Evolutionary conservation across 2,329 filamentous ascomycete species (phyloP).

Genomic region (Aaosphaeria arxii): DNA sequence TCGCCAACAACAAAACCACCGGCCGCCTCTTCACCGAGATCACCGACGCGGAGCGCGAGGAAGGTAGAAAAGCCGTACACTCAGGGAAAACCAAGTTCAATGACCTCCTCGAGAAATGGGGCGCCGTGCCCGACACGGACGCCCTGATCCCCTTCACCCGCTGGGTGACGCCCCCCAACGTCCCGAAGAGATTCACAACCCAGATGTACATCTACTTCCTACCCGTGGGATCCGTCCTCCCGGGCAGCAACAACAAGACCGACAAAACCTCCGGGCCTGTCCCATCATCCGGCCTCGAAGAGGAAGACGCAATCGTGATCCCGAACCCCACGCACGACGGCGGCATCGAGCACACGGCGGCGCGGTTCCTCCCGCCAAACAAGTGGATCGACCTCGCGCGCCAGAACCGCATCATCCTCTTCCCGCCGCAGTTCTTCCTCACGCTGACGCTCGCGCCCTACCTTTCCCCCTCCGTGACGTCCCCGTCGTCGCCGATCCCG

Average conservation of each 20-base stretch:
- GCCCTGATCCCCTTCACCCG: conserved; percentile 78
- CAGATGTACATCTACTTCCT: conserved; percentile 97
- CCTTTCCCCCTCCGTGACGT: conserved; percentile 39
- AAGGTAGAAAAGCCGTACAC: conserved; percentile 68
- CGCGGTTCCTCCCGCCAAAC: conserved; percentile 68
- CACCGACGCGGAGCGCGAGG: conserved; percentile 57
- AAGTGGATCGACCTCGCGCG: conserved; percentile 67
- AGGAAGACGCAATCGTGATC: conserved; percentile 53
- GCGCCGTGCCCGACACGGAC: conserved; percentile 63
- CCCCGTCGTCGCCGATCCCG: conserved; percentile 18
- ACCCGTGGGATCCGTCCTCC: conserved; percentile 49
- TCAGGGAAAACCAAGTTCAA: conserved; percentile 61
- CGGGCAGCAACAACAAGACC: conserved; percentile 17
- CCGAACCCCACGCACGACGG: conserved; percentile 72
- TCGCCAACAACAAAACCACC: conserved; percentile 57
- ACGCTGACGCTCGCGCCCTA: conserved; percentile 58
- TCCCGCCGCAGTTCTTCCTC: conserved; percentile 84
- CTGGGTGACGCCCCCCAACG: conserved; percentile 79
- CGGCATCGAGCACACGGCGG: conserved; percentile 68
- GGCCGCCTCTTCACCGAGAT: conserved; percentile 60
- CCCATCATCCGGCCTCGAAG: conserved; percentile 23
- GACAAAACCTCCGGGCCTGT: conserved; percentile 26
- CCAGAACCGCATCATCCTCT: conserved; percentile 71
- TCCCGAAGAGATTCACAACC: conserved; percentile 79
- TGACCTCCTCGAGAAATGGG: conserved; percentile 60